Conservation (phyloP, 768 basidiomycete genomes). For the Crepidotus variabilis region DNA sequence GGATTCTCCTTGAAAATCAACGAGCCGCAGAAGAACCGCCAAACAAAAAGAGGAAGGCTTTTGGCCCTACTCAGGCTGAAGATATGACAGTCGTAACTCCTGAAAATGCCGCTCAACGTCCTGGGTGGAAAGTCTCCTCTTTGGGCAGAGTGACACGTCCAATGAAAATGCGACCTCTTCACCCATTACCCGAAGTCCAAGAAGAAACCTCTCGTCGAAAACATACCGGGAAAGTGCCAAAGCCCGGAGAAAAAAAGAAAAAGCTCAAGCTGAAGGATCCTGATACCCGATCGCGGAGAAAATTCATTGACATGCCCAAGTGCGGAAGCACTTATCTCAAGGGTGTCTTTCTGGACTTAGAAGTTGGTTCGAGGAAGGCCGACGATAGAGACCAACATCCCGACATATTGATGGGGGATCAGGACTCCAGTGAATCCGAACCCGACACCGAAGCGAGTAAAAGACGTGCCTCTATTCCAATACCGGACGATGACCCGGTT, state of each 20-base stretch:
- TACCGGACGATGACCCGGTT: not conserved
- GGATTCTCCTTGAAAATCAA: constrained; percentile 25
- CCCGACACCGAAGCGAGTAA: not conserved
- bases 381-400: constrained; percentile 9
- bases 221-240: constrained; percentile 12
- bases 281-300: constrained; percentile 52
- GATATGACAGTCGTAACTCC: constrained; percentile 67
- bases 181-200: constrained; percentile 44
- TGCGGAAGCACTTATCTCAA: constrained; percentile 71
- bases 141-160: constrained; percentile 64
- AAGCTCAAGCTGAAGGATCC: constrained; percentile 48
- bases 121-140: constrained; percentile 69
- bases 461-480: not conserved
- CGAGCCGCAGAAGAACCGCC: constrained; percentile 28
- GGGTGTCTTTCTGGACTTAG: constrained; percentile 59
- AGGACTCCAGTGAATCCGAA: constrained; percentile 12
- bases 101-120: constrained; percentile 45
- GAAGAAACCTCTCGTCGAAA: constrained; percentile 21
- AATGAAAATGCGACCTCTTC: constrained; percentile 65
- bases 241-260: constrained; percentile 28
- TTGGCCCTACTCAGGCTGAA: constrained; percentile 39
- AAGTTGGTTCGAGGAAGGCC: constrained; percentile 13
- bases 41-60: constrained; percentile 40
- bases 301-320: constrained; percentile 68
- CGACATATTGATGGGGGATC: constrained; percentile 11